Conservation (phyloP, 2,329 filamentous ascomycete genomes). For the Pseudogymnoascus sp. region DNA sequence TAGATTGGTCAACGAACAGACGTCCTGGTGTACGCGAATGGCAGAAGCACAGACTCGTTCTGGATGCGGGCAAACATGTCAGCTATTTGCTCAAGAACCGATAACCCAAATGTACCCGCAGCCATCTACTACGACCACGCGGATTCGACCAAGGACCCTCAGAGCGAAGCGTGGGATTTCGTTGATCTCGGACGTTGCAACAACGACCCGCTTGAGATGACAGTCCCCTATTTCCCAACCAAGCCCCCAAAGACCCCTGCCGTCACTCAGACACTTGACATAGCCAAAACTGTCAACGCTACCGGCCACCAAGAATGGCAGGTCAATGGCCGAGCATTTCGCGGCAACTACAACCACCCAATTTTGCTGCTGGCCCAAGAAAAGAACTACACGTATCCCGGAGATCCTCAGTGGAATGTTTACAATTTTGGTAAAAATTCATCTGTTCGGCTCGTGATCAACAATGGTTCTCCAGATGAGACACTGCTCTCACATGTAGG, state of each 20-base stretch:
- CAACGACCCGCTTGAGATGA: background rate
- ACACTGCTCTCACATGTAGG: no score
- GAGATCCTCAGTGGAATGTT: slow-evolving; percentile 43
- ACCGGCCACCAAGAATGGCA: slow-evolving; percentile 41
- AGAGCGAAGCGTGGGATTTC: slow-evolving; percentile 27
- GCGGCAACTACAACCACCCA: slow-evolving; percentile 22
- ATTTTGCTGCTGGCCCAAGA: slow-evolving; percentile 34
- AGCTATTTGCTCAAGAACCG: slow-evolving; percentile 38
- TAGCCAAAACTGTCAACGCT: slow-evolving; percentile 40
- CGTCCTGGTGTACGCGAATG: slow-evolving; percentile 31
- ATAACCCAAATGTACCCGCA: slow-evolving; percentile 46
- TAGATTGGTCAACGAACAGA: slow-evolving; percentile 40
- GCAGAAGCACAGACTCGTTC: background rate
- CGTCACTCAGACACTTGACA: slow-evolving; percentile 17
- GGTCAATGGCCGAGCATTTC: slow-evolving; percentile 42
- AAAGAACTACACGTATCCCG: slow-evolving; percentile 40
- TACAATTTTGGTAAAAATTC: slow-evolving; percentile 40
- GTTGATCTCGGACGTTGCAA: background rate
- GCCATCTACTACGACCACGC: slow-evolving; percentile 58
- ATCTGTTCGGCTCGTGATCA: slow-evolving; percentile 47
- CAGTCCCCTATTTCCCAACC: background rate
- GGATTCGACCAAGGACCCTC: slow-evolving; percentile 41
- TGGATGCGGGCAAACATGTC: slow-evolving; percentile 26
- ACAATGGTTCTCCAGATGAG: no score
- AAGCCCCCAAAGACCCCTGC: slow-evolving; percentile 16